These are phyloP conservation scores for Anethum foeniculum DNA, from an alignment of 140 eudicot genomes.

Conservation along the genomic window DNA sequence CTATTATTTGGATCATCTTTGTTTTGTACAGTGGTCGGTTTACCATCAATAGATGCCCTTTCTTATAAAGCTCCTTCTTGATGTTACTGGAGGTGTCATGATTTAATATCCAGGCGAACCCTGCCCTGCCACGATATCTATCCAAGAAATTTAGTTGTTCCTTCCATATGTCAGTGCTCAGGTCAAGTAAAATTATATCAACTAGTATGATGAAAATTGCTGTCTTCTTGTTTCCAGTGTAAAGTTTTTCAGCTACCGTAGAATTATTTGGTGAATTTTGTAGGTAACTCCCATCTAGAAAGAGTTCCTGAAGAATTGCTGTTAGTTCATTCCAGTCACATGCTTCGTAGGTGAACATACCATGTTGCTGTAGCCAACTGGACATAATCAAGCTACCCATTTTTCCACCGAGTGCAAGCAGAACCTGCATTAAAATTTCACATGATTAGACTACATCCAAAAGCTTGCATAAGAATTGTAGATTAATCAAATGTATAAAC, in stretches of 20 bases:
- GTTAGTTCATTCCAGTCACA: constrained; percentile 83
- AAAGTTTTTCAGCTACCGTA: constrained; percentile 24
- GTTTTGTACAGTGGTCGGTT: constrained; percentile 73
- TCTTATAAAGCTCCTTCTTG: constrained; percentile 68
- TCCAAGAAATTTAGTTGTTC: constrained; percentile 71
- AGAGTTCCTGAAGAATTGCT: constrained; percentile 47
- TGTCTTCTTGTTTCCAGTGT: constrained; percentile 18
- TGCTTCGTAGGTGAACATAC: constrained; percentile 51
- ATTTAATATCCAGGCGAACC: constrained; percentile 83
- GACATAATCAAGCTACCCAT: constrained; percentile 56
- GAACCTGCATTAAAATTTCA: constrained; percentile 46
- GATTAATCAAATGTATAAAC: neutral
- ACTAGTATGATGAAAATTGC: constrained; percentile 50
- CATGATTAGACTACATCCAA: neutral
- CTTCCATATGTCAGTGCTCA: constrained; percentile 68
- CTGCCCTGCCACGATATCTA: constrained; percentile 33
- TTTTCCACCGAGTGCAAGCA: constrained; percentile 71
- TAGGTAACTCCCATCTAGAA: constrained; percentile 29
- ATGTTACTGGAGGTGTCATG: constrained; percentile 69
- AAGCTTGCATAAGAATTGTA: neutral
- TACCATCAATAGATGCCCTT: constrained; percentile 76
- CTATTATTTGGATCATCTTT: constrained; percentile 77
- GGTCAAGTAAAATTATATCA: constrained; percentile 72
- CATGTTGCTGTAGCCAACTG: constrained; percentile 53
- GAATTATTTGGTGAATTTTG: constrained; percentile 20